A percentile compares a stretch with the other conserved stretches of the same genome.
phyloP scores from a whole-genome alignment of 768 basidiomycete genomes.

The Mycena pura region DNA sequence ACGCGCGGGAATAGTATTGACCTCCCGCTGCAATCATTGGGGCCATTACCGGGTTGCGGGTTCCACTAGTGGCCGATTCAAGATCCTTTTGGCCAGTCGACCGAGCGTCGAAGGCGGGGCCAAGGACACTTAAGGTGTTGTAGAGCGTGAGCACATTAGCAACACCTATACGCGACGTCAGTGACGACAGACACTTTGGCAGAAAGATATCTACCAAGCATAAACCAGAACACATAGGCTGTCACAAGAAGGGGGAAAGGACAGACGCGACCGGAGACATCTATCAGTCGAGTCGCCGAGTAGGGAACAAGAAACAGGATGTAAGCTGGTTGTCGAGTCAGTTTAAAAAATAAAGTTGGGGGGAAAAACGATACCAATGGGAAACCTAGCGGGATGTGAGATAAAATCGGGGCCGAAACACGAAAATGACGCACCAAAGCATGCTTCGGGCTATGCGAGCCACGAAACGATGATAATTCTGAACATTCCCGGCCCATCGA shows the following conservation, averaged over 20 bases:
- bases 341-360: neutral
- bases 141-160: conserved; percentile 71
- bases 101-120: conserved; percentile 53
- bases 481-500: conserved; percentile 47
- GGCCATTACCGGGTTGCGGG: conserved; percentile 1
- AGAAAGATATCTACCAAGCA: conserved; percentile 54
- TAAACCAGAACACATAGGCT: conserved; percentile 55
- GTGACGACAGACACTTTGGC: neutral
- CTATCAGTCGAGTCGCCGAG: conserved; percentile 55
- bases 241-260: conserved; percentile 55
- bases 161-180: conserved; percentile 50
- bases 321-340: conserved; percentile 54
- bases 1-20: conserved; percentile 6
- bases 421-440: conserved; percentile 61
- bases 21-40: conserved; percentile 26
- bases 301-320: conserved; percentile 65
- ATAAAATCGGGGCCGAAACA: neutral
- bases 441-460: conserved; percentile 67
- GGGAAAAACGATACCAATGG: conserved; percentile 51
- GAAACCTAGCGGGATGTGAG: conserved; percentile 52
- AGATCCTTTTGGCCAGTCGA: conserved; percentile 34
- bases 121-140: conserved; percentile 71
- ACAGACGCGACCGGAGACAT: conserved; percentile 55
- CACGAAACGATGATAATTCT: conserved; percentile 68
- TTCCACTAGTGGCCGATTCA: conserved; percentile 7